Evolutionary conservation across 2,329 filamentous ascomycete genomes (phyloP).

Genomic region (Tolypocladium sp.): DNA sequence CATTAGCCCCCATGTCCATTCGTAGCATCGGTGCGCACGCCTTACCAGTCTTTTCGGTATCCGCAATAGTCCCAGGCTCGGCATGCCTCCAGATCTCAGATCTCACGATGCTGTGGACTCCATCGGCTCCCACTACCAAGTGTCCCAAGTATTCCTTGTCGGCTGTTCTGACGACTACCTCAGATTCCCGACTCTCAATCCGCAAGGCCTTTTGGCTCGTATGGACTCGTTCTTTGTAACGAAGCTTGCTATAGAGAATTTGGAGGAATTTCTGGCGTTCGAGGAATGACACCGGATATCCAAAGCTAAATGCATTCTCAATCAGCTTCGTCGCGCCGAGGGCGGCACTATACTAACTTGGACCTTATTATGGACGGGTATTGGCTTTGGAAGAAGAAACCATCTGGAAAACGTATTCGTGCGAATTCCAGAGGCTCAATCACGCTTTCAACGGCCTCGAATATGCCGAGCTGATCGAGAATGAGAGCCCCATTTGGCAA

Average conservation of each 20-base stretch:
- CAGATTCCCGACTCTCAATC: constrained; percentile 3
- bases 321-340: not conserved
- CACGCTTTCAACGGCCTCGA: constrained; percentile 9
- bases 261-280: constrained; percentile 24
- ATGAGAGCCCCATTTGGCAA: constrained; percentile 32
- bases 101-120: constrained; percentile 26
- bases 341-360: not conserved
- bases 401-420: constrained; percentile 4
- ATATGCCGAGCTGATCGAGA: constrained; percentile 35
- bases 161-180: constrained; percentile 17
- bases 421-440: constrained; percentile 5
- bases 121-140: constrained; percentile 28
- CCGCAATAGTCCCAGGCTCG: constrained; percentile 11
- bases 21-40: not conserved
- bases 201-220: constrained; percentile 8
- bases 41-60: constrained; percentile 7
- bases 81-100: constrained; percentile 14
- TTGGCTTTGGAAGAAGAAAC: constrained; percentile 4
- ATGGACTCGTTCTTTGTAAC: constrained; percentile 15
- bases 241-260: constrained; percentile 20
- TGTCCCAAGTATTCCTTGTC: constrained; percentile 21
- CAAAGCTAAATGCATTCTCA: constrained; percentile 7
- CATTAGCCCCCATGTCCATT: not conserved
- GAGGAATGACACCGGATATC: constrained; percentile 22
- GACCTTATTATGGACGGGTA: constrained; percentile 4